Conservation (phyloP, 2,329 filamentous ascomycete species). For the Trematosphaeria pertusa region DNA sequence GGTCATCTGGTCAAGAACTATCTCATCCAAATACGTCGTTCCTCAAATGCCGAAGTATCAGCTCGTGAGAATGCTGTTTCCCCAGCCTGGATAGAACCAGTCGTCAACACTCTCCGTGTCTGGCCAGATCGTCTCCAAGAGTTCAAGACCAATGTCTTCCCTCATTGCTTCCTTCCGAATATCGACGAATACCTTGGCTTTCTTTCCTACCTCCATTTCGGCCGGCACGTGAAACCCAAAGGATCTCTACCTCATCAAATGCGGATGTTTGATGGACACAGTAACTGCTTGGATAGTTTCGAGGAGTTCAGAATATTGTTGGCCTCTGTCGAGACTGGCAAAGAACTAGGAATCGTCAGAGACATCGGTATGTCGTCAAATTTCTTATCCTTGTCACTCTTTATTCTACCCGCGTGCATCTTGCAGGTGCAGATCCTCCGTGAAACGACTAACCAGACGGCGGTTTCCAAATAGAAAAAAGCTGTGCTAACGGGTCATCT, state of each 20-base stretch:
- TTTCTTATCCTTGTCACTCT: not conserved
- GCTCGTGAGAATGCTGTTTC: slow-evolving; percentile 4
- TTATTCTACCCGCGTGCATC: too few relatives aligned
- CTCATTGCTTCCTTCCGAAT: slow-evolving; percentile 53
- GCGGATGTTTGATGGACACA: slow-evolving; percentile 2
- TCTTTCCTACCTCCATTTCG: slow-evolving; percentile 48
- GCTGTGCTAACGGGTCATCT: not conserved
- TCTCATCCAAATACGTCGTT: slow-evolving; percentile 34
- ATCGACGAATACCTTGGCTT: slow-evolving; percentile 50
- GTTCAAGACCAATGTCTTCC: slow-evolving; percentile 56
- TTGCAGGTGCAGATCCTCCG: too few relatives aligned
- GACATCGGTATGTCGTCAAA: slow-evolving; percentile 43
- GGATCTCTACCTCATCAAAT: slow-evolving; percentile 25
- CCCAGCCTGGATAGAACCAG: slow-evolving; percentile 49
- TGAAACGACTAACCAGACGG: too few relatives aligned
- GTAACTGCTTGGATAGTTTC: slow-evolving; percentile 19
- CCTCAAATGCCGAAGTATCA: slow-evolving; percentile 15
- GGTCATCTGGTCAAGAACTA: slow-evolving; percentile 48
- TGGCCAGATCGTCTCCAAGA: slow-evolving; percentile 48
- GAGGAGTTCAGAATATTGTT: slow-evolving; percentile 46
- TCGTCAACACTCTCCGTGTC: slow-evolving; percentile 38
- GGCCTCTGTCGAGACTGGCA: slow-evolving; percentile 53
- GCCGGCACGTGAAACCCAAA: slow-evolving; percentile 29
- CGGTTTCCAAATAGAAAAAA: too few relatives aligned
- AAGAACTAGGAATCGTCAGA: slow-evolving; percentile 54